Percentiles rank a stretch among this genome's conserved stretches.
Evolutionary conservation across 2,329 filamentous ascomycete genomes (phyloP).

Genomic region (Colletotrichum horii): DNA sequence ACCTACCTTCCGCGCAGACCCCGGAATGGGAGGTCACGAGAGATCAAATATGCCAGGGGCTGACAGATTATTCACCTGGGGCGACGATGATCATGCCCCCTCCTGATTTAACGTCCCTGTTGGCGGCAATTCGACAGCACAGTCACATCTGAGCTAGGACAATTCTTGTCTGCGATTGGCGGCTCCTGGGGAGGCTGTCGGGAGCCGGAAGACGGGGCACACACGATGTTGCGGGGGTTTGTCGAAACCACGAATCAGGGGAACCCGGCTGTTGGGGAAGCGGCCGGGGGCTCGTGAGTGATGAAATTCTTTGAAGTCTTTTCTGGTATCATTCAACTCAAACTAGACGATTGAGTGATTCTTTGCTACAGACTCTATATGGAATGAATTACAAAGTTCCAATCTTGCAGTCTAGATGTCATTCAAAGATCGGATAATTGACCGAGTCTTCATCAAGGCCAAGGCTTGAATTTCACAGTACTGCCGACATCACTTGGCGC

Average conservation of each 20-base stretch:
- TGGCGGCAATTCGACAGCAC: background rate
- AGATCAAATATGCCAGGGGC: background rate
- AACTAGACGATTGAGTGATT: background rate
- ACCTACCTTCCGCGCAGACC: background rate
- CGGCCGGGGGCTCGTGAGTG: background rate
- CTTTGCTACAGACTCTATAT: background rate
- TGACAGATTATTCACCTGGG: background rate
- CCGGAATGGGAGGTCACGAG: slow-evolving; percentile 3
- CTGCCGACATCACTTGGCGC: background rate
- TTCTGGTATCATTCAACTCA: background rate
- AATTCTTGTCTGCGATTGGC: background rate
- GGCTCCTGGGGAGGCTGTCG: background rate
- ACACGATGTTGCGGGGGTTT: background rate
- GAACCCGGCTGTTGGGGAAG: background rate
- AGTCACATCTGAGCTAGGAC: background rate
- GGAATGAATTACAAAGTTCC: background rate
- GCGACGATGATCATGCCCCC: background rate
- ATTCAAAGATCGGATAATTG: background rate
- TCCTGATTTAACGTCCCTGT: background rate
- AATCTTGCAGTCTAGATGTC: fast-evolving
- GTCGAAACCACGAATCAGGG: slow-evolving; percentile 20
- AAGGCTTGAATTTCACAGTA: background rate
- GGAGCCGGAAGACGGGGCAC: background rate
- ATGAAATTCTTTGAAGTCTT: background rate
- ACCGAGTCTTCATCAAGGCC: background rate